These are phyloP conservation scores for Conticribra weissflogii DNA, from an alignment of 108 stramenopile genomes.

Conservation along the genomic window DNA sequence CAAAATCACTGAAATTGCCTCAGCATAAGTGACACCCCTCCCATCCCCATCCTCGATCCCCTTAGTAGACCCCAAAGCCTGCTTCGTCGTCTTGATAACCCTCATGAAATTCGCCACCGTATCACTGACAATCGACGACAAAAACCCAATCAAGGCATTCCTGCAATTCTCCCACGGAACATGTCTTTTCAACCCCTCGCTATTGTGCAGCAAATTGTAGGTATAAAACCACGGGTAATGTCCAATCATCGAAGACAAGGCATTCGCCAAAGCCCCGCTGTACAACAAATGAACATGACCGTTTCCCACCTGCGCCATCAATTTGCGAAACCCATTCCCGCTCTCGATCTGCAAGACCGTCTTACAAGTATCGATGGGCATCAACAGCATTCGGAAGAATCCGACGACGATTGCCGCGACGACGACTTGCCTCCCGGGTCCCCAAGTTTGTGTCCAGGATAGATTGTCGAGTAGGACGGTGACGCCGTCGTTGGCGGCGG, in stretches of 20 bases:
- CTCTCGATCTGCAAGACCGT: slow-evolving; percentile 95
- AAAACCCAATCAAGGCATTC: slow-evolving; percentile 77
- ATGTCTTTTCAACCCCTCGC: slow-evolving; percentile 31
- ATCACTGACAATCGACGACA: slow-evolving; percentile 79
- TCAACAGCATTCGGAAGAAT: slow-evolving; percentile 70
- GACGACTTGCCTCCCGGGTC: slow-evolving; percentile 76
- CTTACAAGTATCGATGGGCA: slow-evolving; percentile 94
- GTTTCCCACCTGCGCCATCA: slow-evolving; percentile 64
- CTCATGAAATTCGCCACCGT: slow-evolving; percentile 78
- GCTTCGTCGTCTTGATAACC: slow-evolving; percentile 90
- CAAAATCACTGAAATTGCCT: slow-evolving; percentile 74
- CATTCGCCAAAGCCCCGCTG: slow-evolving; percentile 72
- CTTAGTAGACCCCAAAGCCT: slow-evolving; percentile 67
- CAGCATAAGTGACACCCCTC: slow-evolving; percentile 60
- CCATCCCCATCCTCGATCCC: slow-evolving; percentile 2
- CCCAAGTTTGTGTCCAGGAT: slow-evolving; percentile 58
- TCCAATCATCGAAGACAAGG: slow-evolving; percentile 59
- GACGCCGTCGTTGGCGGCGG: slow-evolving; percentile 93
- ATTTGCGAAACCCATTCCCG: slow-evolving; percentile 61
- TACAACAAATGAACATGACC: slow-evolving; percentile 78
- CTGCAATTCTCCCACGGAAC: slow-evolving; percentile 54
- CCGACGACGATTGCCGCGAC: slow-evolving; percentile 84
- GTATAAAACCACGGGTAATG: slow-evolving; percentile 90
- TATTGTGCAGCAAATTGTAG: slow-evolving; percentile 66
- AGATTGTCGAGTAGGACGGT: slow-evolving; percentile 60